These are phyloP conservation scores for Nymphaea colorata DNA, from an alignment of 164 flowering plant species.

Conservation along the genomic window DNA sequence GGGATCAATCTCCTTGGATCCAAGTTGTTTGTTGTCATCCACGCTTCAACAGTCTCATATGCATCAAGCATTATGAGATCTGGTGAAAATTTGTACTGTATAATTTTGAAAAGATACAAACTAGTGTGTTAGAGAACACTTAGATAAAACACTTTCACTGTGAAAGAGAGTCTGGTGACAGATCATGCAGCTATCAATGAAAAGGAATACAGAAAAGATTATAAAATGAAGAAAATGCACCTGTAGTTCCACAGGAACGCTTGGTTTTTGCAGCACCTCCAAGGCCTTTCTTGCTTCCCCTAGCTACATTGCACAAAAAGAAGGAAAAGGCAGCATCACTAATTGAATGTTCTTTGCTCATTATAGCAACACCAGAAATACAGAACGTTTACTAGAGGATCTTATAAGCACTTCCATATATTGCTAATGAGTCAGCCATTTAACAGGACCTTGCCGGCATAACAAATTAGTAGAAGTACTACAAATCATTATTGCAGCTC, in stretches of 20 bases:
- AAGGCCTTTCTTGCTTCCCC: conserved; percentile 97
- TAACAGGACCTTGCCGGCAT: too few species aligned
- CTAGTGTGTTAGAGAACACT: too few species aligned
- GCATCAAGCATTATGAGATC: conserved; percentile 99
- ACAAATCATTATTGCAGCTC: too few species aligned
- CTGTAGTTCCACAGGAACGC: conserved; percentile 82
- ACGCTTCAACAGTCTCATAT: conserved; percentile 95
- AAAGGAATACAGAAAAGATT: background rate
- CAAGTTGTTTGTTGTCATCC: conserved; percentile 78
- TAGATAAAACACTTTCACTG: background rate
- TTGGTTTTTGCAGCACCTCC: conserved; percentile 84
- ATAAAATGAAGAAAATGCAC: conserved; percentile 17
- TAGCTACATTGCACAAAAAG: conserved; percentile 35
- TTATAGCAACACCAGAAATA: too few species aligned
- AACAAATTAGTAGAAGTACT: too few species aligned
- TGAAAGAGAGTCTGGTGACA: background rate
- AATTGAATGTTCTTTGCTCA: too few species aligned
- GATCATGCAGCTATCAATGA: background rate
- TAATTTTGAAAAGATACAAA: background rate
- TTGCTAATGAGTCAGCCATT: too few species aligned
- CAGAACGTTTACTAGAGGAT: too few species aligned
- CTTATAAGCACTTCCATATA: too few species aligned
- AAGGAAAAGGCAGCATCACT: background rate
- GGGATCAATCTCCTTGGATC: conserved; percentile 95
- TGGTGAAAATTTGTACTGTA: conserved; percentile 97